phyloP scores from a whole-genome alignment of 2,329 filamentous ascomycete species.

The Shiraia bambusicola region DNA sequence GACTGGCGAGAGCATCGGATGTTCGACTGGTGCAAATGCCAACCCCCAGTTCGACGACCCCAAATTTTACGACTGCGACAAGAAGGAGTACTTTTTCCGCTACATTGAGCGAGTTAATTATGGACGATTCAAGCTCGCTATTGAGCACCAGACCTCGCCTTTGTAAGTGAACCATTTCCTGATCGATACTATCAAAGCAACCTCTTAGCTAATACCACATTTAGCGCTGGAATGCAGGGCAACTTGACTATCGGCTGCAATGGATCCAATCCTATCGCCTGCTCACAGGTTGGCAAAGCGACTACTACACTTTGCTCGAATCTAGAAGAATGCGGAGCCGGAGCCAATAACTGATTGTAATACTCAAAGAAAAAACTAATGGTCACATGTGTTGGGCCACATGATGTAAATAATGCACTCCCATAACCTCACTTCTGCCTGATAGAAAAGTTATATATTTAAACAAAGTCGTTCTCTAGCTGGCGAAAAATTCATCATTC shows the following conservation, averaged over 20 bases:
- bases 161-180: neutral
- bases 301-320: constrained; percentile 1
- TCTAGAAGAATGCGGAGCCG: neutral
- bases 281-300: neutral
- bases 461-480: too few relatives aligned
- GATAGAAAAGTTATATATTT: too few relatives aligned
- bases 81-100: constrained; percentile 1
- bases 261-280: neutral
- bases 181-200: too few relatives aligned
- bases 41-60: neutral
- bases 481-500: too few relatives aligned
- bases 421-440: too few relatives aligned
- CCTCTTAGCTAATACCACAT: neutral
- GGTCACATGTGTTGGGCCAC: too few relatives aligned
- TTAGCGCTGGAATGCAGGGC: constrained; percentile 1
- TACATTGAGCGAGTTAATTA: neutral
- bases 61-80: constrained; percentile 2
- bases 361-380: too few relatives aligned
- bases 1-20: neutral
- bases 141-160: neutral
- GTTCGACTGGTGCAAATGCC: neutral
- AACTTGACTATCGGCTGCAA: constrained; percentile 2
- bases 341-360: too few relatives aligned
- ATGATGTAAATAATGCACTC: too few relatives aligned
- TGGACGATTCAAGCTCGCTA: constrained; percentile 1